Percentiles rank a stretch among this genome's conserved stretches.
Evolutionary conservation across 139 green algal genomes (phyloP).

Genomic region (Astrephomene gubernaculifera): DNA sequence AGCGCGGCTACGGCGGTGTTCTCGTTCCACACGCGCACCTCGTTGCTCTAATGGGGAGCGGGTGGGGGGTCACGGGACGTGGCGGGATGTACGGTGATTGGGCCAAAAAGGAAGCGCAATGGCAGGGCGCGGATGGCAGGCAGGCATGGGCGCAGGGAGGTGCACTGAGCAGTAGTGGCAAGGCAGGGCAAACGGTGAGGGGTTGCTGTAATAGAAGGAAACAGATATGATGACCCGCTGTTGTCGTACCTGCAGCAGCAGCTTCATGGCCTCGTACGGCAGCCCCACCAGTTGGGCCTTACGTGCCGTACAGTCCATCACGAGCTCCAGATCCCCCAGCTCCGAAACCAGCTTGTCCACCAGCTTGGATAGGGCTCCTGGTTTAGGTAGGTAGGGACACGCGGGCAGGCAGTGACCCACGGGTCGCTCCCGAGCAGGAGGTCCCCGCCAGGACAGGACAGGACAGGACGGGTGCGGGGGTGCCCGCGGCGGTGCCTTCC

Average conservation of each 20-base stretch:
- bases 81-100: background rate
- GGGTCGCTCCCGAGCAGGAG: too few relatives aligned
- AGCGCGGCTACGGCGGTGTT: constrained; percentile 41
- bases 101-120: background rate
- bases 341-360: constrained; percentile 27
- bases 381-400: background rate
- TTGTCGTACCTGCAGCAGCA: constrained; percentile 40
- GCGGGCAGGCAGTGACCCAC: too few relatives aligned
- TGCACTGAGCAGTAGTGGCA: too few relatives aligned
- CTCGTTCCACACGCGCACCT: constrained; percentile 37
- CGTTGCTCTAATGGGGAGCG: background rate
- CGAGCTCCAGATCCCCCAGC: constrained; percentile 37
- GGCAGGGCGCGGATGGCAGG: too few relatives aligned
- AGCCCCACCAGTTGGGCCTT: constrained; percentile 12
- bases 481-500: too few relatives aligned
- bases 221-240: too few relatives aligned
- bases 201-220: background rate
- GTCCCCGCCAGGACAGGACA: too few relatives aligned
- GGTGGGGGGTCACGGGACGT: background rate
- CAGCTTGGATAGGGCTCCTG: constrained; percentile 29
- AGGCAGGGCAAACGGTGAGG: too few relatives aligned
- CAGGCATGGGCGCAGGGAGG: too few relatives aligned
- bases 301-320: constrained; percentile 4
- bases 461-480: too few relatives aligned
- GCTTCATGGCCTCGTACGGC: constrained; percentile 33